phyloP scores from a whole-genome alignment of 2,329 filamentous ascomycete species.

The Sclerotinia borealis region DNA sequence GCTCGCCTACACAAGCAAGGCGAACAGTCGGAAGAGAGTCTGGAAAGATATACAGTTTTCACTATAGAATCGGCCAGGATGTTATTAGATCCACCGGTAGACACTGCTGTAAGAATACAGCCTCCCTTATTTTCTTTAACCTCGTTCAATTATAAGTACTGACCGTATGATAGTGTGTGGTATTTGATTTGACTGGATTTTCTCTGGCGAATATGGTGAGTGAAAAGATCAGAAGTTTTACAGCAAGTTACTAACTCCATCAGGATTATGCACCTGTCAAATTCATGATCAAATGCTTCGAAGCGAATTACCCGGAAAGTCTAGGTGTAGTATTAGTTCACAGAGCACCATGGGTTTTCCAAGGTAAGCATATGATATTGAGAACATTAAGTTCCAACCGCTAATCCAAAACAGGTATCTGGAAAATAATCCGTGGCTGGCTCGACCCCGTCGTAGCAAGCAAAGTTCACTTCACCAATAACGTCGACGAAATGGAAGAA shows the following conservation, averaged over 20 bases:
- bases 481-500: slow-evolving; percentile 66
- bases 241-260: slow-evolving; percentile 18
- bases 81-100: slow-evolving; percentile 70
- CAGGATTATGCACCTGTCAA: slow-evolving; percentile 92
- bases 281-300: slow-evolving; percentile 99
- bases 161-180: slow-evolving; percentile 57
- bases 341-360: slow-evolving; percentile 95
- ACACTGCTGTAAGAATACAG: slow-evolving; percentile 71
- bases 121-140: not conserved
- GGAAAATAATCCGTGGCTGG: slow-evolving; percentile 94
- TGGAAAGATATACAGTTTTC: slow-evolving; percentile 89
- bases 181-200: slow-evolving; percentile 96
- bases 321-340: slow-evolving; percentile 87
- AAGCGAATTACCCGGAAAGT: slow-evolving; percentile 95
- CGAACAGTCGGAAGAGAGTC: slow-evolving; percentile 72
- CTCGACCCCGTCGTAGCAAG: slow-evolving; percentile 90
- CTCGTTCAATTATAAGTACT: not conserved
- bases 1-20: slow-evolving; percentile 75
- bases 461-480: slow-evolving; percentile 92
- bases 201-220: slow-evolving; percentile 87
- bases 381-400: not conserved
- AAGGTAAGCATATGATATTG: slow-evolving; percentile 62
- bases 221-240: not conserved
- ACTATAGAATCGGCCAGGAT: slow-evolving; percentile 91
- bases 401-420: slow-evolving; percentile 58